Evolutionary conservation across 164 flowering plant genomes (phyloP), one percentile per base, ranked within the genome.

Genomic region (Chloranthus sessilifolius): DNA sequence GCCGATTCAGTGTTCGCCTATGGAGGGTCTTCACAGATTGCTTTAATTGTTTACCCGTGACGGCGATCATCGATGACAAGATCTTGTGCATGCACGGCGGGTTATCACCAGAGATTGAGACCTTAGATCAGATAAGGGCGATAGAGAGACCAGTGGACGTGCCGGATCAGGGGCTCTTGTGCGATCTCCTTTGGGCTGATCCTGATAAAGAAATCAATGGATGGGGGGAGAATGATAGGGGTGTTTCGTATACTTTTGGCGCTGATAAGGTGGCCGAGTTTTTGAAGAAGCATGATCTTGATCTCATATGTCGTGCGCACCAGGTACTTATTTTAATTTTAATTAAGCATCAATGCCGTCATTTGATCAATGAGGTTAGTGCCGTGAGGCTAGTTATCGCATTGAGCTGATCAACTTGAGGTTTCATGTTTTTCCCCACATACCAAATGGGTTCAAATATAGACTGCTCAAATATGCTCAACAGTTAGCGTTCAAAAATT

Each of bases 61-160:
- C 82, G 7, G 82, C 79, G 1, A 26, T 77, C 15, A 62, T 77
- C 27, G 82, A 77, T 16, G 71, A 71, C 30, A 77, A 77, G 51
- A 77, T 77, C 28, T 19, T 76, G 16, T 76, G 81, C 48, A 77
- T 77, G 82, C 79, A 77, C 20, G 82, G 82, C 5, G 79, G 82
- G 15, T 58, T 77, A 5, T 77, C 82, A 6, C 82, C 78, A 0
- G 82, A 77, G 34, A 55, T 77, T 41, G 58, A 69, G 17, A 72
- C 56, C 60, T 44, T 77, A 61, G 77, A 77, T 39, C 77, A 63
- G 55, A 63, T 77, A 14, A 58, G 75, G 55, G 67, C 53, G 5
- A 69, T 77, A 37, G 75, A 77, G 21, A 62, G 82, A 62, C 82
- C 82, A 0, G 45, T 56, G 4, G 79, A 69, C 24, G 82, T 77